Conservation (phyloP, 306 rosid species). For the Geum urbanum region DNA sequence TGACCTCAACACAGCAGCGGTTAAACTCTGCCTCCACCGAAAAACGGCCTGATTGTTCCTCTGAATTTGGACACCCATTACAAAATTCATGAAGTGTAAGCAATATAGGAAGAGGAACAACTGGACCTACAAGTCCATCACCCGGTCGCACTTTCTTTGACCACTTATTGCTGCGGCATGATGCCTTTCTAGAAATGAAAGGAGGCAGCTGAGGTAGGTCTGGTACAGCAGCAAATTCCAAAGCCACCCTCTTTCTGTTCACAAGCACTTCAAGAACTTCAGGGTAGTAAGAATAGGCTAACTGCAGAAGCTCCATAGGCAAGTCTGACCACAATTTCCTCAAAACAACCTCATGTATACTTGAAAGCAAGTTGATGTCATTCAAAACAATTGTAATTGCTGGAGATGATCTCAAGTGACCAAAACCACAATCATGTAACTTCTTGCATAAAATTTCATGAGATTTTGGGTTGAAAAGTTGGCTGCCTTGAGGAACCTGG, state of each 20-base stretch:
- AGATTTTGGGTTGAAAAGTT: constrained; percentile 27
- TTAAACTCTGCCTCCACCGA: constrained; percentile 37
- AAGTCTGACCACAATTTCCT: constrained; percentile 61
- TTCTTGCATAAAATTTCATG: constrained; percentile 58
- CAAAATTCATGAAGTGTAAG: constrained; percentile 45
- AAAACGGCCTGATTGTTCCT: constrained; percentile 34
- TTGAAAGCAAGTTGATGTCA: constrained; percentile 50
- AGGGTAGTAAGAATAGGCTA: constrained; percentile 45
- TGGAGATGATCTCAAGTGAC: constrained; percentile 42
- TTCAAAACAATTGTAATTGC: constrained; percentile 41
- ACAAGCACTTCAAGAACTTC: constrained; percentile 34
- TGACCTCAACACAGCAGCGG: constrained; percentile 8
- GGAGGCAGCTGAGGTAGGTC: constrained; percentile 62
- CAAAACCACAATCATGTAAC: constrained; percentile 49
- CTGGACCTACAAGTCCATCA: constrained; percentile 61
- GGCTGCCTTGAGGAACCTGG: constrained; percentile 18
- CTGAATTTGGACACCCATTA: constrained; percentile 34
- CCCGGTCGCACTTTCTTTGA: constrained; percentile 26
- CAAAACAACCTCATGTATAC: constrained; percentile 46
- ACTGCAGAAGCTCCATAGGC: constrained; percentile 51
- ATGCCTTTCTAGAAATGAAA: constrained; percentile 45
- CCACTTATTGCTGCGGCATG: constrained; percentile 42
- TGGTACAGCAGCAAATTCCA: constrained; percentile 53
- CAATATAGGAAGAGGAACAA: constrained; percentile 60
- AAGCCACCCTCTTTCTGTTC: constrained; percentile 27